These are phyloP conservation scores for Yueomyces sinensis DNA, from an alignment of 805 yeast genomes.

Conservation along the genomic window DNA sequence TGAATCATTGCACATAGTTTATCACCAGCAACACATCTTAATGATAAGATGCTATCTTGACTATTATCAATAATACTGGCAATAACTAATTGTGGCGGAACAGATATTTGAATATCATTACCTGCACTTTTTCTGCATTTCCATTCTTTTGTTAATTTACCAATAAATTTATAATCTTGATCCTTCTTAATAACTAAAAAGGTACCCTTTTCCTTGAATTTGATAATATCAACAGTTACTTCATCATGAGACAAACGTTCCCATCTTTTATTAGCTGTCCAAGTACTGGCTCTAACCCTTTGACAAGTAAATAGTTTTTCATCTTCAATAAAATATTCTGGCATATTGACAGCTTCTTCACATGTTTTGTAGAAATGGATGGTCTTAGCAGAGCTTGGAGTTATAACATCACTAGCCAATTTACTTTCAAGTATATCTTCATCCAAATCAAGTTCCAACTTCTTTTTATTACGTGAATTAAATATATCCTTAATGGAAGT, in stretches of 20 bases:
- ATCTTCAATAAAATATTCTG: not conserved
- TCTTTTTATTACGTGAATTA: constrained; percentile 10
- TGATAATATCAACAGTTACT: not conserved
- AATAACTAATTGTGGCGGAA: constrained; percentile 8
- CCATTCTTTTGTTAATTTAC: constrained; percentile 11
- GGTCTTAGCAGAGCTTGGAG: constrained; percentile 1
- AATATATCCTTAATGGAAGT: constrained; percentile 19
- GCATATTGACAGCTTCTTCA: not conserved
- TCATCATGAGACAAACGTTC: not conserved
- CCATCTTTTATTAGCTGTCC: constrained; percentile 19
- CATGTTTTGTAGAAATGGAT: not conserved
- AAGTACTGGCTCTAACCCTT: constrained; percentile 10
- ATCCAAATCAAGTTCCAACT: constrained; percentile 4
- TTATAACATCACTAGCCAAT: not conserved
- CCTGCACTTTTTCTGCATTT: constrained; percentile 17
- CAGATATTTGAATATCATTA: constrained; percentile 18
- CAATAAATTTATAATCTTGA: constrained; percentile 6
- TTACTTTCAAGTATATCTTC: not conserved
- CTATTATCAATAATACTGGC: not conserved
- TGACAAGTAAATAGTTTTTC: not conserved
- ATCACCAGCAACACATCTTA: constrained; percentile 11
- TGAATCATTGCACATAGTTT: constrained; percentile 10
- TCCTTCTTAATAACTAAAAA: constrained; percentile 7
- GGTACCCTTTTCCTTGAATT: constrained; percentile 3
- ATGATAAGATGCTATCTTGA: not conserved